Conservation (phyloP, 495 filamentous ascomycete genomes). For the Penicillium macrosclerotiorum region DNA sequence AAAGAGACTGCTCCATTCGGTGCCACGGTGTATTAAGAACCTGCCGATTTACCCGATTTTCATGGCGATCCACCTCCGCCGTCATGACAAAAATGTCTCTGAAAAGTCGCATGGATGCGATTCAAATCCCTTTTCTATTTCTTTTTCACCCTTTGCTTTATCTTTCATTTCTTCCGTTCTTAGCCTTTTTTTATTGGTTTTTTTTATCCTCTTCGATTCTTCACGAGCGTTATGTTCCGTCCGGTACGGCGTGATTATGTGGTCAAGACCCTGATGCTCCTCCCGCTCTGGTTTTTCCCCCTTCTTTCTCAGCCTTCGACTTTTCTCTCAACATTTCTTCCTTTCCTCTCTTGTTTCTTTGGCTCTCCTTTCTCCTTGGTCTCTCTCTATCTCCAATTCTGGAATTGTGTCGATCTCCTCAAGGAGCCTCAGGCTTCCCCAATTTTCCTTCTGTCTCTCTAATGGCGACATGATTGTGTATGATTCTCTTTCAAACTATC, state of each 20-base stretch:
- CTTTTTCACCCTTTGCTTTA: conserved; percentile 11
- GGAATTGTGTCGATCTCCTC: conserved; percentile 16
- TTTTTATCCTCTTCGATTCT: conserved; percentile 13
- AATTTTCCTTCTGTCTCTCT: conserved; percentile 22
- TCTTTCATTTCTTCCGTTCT: conserved; percentile 6
- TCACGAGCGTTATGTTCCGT: conserved; percentile 23
- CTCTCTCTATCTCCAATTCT: conserved; percentile 13
- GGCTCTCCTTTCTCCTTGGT: conserved; percentile 10
- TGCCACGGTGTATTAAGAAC: conserved; percentile 44
- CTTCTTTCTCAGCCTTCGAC: conserved; percentile 4
- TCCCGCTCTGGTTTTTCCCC: conserved; percentile 9
- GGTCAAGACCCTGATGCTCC: conserved; percentile 17
- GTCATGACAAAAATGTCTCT: conserved; percentile 18
- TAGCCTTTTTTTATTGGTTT: conserved; percentile 10
- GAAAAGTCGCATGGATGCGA: conserved; percentile 13
- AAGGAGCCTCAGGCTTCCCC: conserved; percentile 6
- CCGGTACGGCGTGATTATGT: conserved; percentile 26
- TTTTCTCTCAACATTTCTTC: conserved; percentile 16
- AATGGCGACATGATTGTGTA: conserved; percentile 29
- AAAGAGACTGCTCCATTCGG: conserved; percentile 66
- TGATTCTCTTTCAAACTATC: conserved; percentile 22
- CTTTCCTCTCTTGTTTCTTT: conserved; percentile 9
- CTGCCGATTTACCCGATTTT: conserved; percentile 4
- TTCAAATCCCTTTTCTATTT: conserved; percentile 22
- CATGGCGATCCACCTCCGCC: conserved; percentile 9